phyloP scores from a whole-genome alignment of 1,284 basidiomycete species.

The Pascua sp. region DNA sequence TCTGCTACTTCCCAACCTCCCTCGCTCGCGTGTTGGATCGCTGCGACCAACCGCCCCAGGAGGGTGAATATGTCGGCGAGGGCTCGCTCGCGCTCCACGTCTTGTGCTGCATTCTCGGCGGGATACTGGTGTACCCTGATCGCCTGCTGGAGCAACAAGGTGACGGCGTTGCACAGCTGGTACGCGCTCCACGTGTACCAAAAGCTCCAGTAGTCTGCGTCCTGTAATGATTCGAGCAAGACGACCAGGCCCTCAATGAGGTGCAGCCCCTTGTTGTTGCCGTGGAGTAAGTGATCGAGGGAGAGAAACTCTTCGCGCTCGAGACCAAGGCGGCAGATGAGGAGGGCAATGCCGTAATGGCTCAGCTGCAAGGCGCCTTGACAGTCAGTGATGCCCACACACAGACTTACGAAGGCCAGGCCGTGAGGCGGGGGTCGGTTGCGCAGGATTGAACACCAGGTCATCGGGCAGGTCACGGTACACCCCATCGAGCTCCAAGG shows the following conservation, averaged over 20 bases:
- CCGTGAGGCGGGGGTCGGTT: not conserved
- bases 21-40: slow-evolving; percentile 6
- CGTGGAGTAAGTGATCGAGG: slow-evolving; percentile 2
- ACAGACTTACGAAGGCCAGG: too few species aligned
- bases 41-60: slow-evolving; percentile 5
- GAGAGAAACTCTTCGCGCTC: slow-evolving; percentile 17
- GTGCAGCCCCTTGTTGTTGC: slow-evolving; percentile 4
- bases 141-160: slow-evolving; percentile 16
- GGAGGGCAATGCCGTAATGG: slow-evolving; percentile 12
- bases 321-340: slow-evolving; percentile 18
- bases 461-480: slow-evolving; percentile 15
- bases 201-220: slow-evolving; percentile 7
- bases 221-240: slow-evolving; percentile 9
- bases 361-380: slow-evolving; percentile 14
- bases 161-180: slow-evolving; percentile 15
- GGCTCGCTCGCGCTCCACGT: not conserved
- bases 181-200: slow-evolving; percentile 16
- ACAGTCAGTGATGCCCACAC: not conserved
- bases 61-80: slow-evolving; percentile 6
- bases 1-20: slow-evolving; percentile 15
- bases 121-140: slow-evolving; percentile 10
- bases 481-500: slow-evolving; percentile 13
- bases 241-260: slow-evolving; percentile 8
- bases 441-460: slow-evolving; percentile 7
- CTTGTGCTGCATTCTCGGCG: not conserved